Evolutionary conservation across 2,329 filamentous ascomycete species (phyloP), one percentile per base, ranked within the genome.

Genomic region (Apiospora koreana): DNA sequence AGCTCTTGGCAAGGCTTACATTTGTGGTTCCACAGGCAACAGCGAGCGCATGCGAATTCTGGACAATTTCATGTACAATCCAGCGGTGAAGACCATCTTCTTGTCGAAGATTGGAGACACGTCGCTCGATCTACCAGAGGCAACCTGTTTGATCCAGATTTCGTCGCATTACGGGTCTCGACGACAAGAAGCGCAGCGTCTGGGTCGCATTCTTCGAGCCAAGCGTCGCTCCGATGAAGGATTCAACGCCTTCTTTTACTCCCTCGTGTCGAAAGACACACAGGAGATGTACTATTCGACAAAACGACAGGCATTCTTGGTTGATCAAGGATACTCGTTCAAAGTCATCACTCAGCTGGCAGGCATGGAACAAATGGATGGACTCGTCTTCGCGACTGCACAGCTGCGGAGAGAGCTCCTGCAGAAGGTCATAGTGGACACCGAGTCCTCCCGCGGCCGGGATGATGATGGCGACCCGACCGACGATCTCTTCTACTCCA

Each of bases 181-280:
- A 75, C 92, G 96, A 83, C 96, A 98, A 81, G 96, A 99, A 83
- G 96, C 96, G 0, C 96, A 98, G 80, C 91, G 96, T 2, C 86
- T 98, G 0, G 96, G 96, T 3, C 92, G 96, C 68, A 98, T 99
- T 76, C 88, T 99, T 3, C 89, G 96, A 82, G 96, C 96, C 18
- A 99, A 99, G 83, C 90, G 96, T 23, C 89, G 96, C 79, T 98
- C 98, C 76, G 96, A 99, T 76, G 96, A 98, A 80, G 96, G 96
- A 9, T 99, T 99, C 82, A 99, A 99, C 79, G 96, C 96, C 0
- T 99, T 98, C 81, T 99, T 99, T 85, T 99, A 99, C 83, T 97
- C 94, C 0, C 88, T 99, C 0, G 96, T 99, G 3, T 97, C 94
- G 7, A 98, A 98, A 80, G 96, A 99, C 79, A 99, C 96, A 0